Conservation (phyloP, 768 basidiomycete species). For the Rhizopogon rudus region DNA sequence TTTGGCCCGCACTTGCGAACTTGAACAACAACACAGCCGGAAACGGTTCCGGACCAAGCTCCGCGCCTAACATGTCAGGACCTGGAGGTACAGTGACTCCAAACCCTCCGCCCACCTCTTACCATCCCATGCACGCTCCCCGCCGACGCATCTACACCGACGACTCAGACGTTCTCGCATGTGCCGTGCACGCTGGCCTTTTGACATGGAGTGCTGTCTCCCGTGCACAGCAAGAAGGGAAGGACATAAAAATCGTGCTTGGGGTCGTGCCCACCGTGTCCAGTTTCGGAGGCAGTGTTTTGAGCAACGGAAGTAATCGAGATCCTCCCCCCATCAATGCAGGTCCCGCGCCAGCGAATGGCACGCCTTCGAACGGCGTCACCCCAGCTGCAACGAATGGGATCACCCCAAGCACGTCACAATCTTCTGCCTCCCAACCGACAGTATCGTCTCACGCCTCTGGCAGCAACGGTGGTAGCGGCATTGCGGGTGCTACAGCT, state of each 20-base stretch:
- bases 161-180: conserved; percentile 68
- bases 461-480: conserved; percentile 11
- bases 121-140: conserved; percentile 21
- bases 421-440: conserved; percentile 16
- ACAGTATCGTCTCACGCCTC: conserved; percentile 14
- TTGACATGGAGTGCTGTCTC: conserved; percentile 38
- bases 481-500: conserved; percentile 23
- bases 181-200: conserved; percentile 62
- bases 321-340: background rate
- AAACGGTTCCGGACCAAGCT: conserved; percentile 3
- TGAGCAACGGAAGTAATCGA: conserved; percentile 37
- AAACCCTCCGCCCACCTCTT: conserved; percentile 10
- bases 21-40: background rate
- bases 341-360: conserved; percentile 15
- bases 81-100: background rate
- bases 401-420: conserved; percentile 18
- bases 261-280: conserved; percentile 32
- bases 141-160: conserved; percentile 68
- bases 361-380: conserved; percentile 14
- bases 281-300: conserved; percentile 42
- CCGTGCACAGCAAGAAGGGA: conserved; percentile 31
- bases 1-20: conserved; percentile 13
- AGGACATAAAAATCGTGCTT: conserved; percentile 38
- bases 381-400: conserved; percentile 5
- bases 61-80: conserved; percentile 3